Conservation (phyloP, 169 alveolate species). For the Plasmodium relictum region DNA sequence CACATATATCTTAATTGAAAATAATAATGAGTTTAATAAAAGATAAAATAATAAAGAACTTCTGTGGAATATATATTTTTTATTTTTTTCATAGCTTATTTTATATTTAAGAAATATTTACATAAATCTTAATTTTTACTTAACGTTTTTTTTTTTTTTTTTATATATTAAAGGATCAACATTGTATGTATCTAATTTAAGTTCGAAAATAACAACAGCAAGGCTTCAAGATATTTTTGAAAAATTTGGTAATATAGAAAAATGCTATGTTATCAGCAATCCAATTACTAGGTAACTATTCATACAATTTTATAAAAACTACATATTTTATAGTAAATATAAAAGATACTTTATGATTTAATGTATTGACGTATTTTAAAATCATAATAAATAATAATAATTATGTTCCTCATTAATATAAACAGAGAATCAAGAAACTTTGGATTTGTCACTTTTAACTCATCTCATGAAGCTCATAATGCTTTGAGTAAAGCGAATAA, state of each 20-base stretch:
- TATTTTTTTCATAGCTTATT: neutral
- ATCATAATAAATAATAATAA: neutral
- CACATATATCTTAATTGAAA: no score
- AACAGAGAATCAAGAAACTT: constrained; percentile 73
- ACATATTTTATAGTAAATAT: neutral
- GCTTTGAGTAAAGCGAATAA: constrained; percentile 72
- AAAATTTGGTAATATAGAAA: constrained; percentile 68
- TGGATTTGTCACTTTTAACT: constrained; percentile 73
- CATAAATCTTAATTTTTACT: neutral
- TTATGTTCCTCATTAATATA: neutral
- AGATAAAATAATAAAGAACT: neutral
- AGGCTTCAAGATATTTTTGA: constrained; percentile 73
- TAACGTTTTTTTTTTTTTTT: neutral
- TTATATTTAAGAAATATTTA: no score
- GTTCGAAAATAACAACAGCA: constrained; percentile 74
- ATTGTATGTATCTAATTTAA: constrained; percentile 67
- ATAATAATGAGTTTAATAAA: no score
- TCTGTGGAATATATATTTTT: neutral
- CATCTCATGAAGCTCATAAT: constrained; percentile 55
- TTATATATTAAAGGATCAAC: constrained; percentile 45
- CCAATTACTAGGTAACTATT: constrained; percentile 63
- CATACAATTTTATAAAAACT: no score
- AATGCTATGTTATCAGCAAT: constrained; percentile 70
- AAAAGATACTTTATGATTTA: neutral
- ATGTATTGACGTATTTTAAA: neutral